These are phyloP conservation scores for Choanephora cucurbitarum DNA, from an alignment of 371 early-diverging fungal genomes.

Conservation along the genomic window DNA sequence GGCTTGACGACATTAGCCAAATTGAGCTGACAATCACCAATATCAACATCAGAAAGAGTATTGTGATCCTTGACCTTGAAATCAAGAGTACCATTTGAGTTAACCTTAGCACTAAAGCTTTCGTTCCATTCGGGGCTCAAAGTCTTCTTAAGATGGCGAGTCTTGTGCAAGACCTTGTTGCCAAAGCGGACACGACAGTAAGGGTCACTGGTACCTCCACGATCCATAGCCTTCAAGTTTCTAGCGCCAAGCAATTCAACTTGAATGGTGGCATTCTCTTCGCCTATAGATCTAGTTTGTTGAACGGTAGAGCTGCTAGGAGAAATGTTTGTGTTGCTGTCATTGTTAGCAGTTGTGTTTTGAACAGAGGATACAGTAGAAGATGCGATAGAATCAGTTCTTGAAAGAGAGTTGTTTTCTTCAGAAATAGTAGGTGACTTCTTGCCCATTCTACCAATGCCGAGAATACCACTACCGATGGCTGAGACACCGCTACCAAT, in stretches of 20 bases:
- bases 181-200: slow-evolving; percentile 61
- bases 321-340: slow-evolving; percentile 12
- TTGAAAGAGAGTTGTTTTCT: neutral
- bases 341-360: neutral
- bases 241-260: slow-evolving; percentile 58
- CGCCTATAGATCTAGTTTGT: slow-evolving; percentile 9
- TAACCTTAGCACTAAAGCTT: slow-evolving; percentile 33
- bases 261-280: slow-evolving; percentile 41
- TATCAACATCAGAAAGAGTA: slow-evolving; percentile 66
- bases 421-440: slow-evolving; percentile 12
- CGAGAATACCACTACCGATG: slow-evolving; percentile 39
- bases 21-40: slow-evolving; percentile 62
- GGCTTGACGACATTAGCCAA: slow-evolving; percentile 47
- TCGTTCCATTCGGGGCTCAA: slow-evolving; percentile 70
- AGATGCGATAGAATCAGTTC: neutral
- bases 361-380: slow-evolving; percentile 4
- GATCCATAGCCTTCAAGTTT: slow-evolving; percentile 61
- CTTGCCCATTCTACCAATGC: slow-evolving; percentile 36
- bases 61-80: slow-evolving; percentile 74
- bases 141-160: slow-evolving; percentile 78
- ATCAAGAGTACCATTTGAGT: slow-evolving; percentile 42
- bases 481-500: slow-evolving; percentile 43
- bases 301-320: slow-evolving; percentile 19
- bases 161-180: slow-evolving; percentile 71
- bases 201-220: slow-evolving; percentile 64